Evolutionary conservation across 768 basidiomycete genomes (phyloP).

Genomic region (Boletus edulis): DNA sequence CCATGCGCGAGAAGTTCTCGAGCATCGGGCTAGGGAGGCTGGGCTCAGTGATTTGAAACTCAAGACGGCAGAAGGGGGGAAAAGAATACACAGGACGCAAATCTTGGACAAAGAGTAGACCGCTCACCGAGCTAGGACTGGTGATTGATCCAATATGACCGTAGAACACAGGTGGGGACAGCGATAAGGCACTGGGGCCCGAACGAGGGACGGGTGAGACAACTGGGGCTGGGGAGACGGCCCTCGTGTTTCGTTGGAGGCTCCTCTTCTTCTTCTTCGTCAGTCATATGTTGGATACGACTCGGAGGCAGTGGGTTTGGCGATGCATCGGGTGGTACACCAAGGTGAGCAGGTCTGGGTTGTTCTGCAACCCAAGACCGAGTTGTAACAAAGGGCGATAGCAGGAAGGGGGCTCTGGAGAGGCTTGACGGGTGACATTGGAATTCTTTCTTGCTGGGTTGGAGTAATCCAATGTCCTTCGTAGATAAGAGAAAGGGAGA

Average conservation of each 20-base stretch:
- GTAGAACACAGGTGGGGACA: conserved; percentile 8
- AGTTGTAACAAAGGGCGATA: conserved; percentile 31
- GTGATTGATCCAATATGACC: conserved; percentile 33
- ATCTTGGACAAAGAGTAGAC: neutral
- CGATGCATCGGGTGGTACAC: conserved; percentile 10
- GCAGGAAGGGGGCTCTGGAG: conserved; percentile 18
- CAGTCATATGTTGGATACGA: conserved; percentile 12
- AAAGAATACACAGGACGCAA: neutral
- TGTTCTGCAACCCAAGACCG: conserved; percentile 18
- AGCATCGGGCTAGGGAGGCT: conserved; percentile 42
- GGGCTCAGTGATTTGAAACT: conserved; percentile 12
- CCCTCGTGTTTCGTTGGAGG: conserved; percentile 29
- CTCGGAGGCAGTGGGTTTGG: conserved; percentile 7
- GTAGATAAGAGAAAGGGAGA: conserved; percentile 16
- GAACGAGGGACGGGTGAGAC: conserved; percentile 13
- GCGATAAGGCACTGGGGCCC: conserved; percentile 10
- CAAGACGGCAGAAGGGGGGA: neutral
- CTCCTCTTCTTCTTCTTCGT: conserved; percentile 24
- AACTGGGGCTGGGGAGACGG: conserved; percentile 7
- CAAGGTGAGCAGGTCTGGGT: neutral
- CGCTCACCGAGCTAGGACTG: conserved; percentile 31
- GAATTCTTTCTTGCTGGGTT: conserved; percentile 19
- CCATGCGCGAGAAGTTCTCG: conserved; percentile 49
- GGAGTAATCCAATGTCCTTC: conserved; percentile 19
- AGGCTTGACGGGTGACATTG: conserved; percentile 23